Evolutionary conservation across 768 basidiomycete genomes (phyloP), one percentile per base, ranked within the genome.

Genomic region (Aureoboletus auriporus): DNA sequence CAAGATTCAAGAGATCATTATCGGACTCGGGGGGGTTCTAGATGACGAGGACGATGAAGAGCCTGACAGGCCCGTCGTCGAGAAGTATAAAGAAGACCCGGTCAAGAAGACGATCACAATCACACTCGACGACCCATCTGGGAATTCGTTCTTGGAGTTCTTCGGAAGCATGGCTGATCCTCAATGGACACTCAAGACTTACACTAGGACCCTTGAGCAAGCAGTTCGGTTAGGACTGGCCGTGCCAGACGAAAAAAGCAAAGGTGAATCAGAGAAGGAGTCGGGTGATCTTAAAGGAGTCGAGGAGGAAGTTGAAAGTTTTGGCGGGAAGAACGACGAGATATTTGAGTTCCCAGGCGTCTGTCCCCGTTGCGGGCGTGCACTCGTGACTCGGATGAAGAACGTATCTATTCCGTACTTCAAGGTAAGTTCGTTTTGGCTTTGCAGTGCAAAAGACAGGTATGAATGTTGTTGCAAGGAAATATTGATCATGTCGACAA

Each of bases 71-170:
- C 66, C 67, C 31, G 66, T 67, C 17, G 64, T 69, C 0, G 50
- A 57, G 36, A 62, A 62, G 16, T 62, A 61, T 39, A 68, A 72
- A 44, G 71, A 72, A 10, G 75, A 79, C 26, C 59, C 70, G 8
- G 78, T 85, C 2, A 80, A 92, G 71, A 75, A 73, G 17, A 67
- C 83, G 4, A 91, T 98, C 62, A 93, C 91, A 0, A 60, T 98
- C 47, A 83, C 76, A 44, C 71, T 99, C 16, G 92, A 98, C 59
- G 96, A 99, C 63, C 94, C 94, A 1, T 74, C 93, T 1, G 96
- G 96, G 7, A 94, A 95, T 69, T 94, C 92, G n/a, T 98, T 94
- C 74, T 74, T 96, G 67, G 93, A 96, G 69, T 94, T 95, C 61
- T 58, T 81, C 4, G 93, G 79, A 9, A 86, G 82, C 48, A 89